Evolutionary conservation across 441 rosid genomes (phyloP).

Genomic region (Pelargonium cotyledonis): DNA sequence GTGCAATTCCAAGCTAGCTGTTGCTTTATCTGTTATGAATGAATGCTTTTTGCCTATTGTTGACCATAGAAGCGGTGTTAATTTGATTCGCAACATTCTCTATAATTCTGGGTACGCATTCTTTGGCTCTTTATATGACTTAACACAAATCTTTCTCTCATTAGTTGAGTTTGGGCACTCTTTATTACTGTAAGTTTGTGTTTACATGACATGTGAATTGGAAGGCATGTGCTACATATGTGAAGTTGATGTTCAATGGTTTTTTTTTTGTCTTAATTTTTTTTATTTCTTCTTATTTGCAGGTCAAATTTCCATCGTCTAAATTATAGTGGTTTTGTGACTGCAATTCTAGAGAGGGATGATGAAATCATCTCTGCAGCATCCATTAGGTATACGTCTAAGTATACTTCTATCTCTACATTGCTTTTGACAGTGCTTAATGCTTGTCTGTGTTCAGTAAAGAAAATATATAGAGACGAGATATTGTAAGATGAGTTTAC

Average conservation of each 20-base stretch:
- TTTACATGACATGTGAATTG: neutral
- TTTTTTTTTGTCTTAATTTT: slow-evolving; percentile 11
- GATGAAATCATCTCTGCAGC: slow-evolving; percentile 84
- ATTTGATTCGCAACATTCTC: slow-evolving; percentile 79
- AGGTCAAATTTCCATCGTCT: slow-evolving; percentile 85
- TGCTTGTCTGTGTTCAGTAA: slow-evolving; percentile 8
- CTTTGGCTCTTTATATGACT: slow-evolving; percentile 5
- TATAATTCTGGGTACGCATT: slow-evolving; percentile 76
- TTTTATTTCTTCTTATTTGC: slow-evolving; percentile 22
- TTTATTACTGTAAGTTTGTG: neutral
- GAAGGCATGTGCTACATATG: neutral
- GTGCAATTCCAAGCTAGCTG: slow-evolving; percentile 83
- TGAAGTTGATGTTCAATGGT: neutral
- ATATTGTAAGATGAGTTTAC: neutral
- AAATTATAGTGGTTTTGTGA: slow-evolving; percentile 63
- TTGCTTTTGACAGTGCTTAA: slow-evolving; percentile 7
- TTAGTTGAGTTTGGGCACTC: neutral
- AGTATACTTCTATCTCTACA: slow-evolving; percentile 6
- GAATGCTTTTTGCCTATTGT: slow-evolving; percentile 85
- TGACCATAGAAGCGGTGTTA: slow-evolving; percentile 80
- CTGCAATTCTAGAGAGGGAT: slow-evolving; percentile 73
- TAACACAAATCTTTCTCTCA: neutral
- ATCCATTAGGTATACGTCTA: slow-evolving; percentile 61
- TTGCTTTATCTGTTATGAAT: slow-evolving; percentile 81
- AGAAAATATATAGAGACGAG: neutral